phyloP scores from a whole-genome alignment of 1,284 basidiomycete species.

The Fomitopsis palustris region DNA sequence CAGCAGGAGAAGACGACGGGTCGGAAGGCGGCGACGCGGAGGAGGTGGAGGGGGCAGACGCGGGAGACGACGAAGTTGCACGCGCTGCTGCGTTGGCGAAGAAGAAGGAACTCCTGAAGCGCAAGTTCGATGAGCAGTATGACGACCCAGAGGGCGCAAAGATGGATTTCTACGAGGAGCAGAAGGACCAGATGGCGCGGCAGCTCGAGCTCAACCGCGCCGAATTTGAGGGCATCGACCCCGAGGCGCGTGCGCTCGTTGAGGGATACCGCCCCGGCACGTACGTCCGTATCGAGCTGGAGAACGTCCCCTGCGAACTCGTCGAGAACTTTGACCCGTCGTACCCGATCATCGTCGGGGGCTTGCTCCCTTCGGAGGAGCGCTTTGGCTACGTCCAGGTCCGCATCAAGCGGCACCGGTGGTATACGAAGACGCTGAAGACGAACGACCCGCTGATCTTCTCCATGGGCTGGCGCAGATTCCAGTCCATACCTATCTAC shows the following conservation, averaged over 20 bases:
- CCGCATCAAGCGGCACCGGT: slow-evolving; percentile 94
- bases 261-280: slow-evolving; percentile 90
- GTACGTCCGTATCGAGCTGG: slow-evolving; percentile 93
- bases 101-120: slow-evolving; percentile 91
- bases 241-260: slow-evolving; percentile 77
- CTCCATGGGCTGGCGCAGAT: slow-evolving; percentile 94
- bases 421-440: slow-evolving; percentile 92
- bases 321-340: slow-evolving; percentile 90
- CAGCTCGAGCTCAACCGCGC: slow-evolving; percentile 84
- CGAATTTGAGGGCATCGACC: slow-evolving; percentile 84
- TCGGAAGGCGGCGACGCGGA: slow-evolving; percentile 40
- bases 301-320: slow-evolving; percentile 86
- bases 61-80: slow-evolving; percentile 33
- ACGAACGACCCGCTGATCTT: slow-evolving; percentile 97
- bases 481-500: slow-evolving; percentile 94
- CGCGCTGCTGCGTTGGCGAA: slow-evolving; percentile 63
- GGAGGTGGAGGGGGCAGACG: slow-evolving; percentile 43
- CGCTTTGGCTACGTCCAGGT: slow-evolving; percentile 93
- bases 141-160: slow-evolving; percentile 82
- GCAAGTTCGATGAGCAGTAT: slow-evolving; percentile 96
- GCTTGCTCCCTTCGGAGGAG: slow-evolving; percentile 89
- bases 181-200: slow-evolving; percentile 88
- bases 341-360: slow-evolving; percentile 91
- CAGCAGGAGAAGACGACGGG: slow-evolving; percentile 35
- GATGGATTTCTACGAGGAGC: slow-evolving; percentile 86